Evolutionary conservation across 176 grass and related monocot genomes (phyloP), one percentile per base, ranked within the genome.

Genomic region (Phoenix roebelenii): DNA sequence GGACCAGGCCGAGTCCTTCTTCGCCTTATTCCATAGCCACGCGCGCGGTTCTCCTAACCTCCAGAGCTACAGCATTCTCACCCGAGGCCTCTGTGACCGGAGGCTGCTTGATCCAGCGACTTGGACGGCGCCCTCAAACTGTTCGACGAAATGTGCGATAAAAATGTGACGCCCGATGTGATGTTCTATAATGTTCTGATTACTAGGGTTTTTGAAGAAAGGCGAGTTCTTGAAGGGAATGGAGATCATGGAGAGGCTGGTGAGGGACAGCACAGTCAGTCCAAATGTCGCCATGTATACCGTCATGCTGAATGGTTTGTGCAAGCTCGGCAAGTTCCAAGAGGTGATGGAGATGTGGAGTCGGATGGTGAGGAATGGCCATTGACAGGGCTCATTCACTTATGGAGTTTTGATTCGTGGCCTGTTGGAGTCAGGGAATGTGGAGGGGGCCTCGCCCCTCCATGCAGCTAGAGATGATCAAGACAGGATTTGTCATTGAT

Each of bases 131-230:
- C 87, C 3, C 72, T 89, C 16, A 19, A 83, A 59, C 20, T 98
- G 68, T 86, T 98, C 61, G 87, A 92, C 66, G 87, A 98, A 98
- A 92, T 92, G 93, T 67, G 72, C 7, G 64, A n/a, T 15, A 71
- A 62, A 24, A 69, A 63, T n/a, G 66, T 98, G 1, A 69, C 83
- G 29, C 76, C 79, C 24, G 93, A 92, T 54, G 57, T 76, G 0
- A 73, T 92, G 15, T 85, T 84, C 67, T 98, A 92, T 59, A 89
- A 98, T 70, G 51, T 86, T 4, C 51, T 98, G 30, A 76, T 98
- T 0, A 52, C 71, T 59, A 5, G 5, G 84, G 79, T 3, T 75
- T 80, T 92, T 98, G 26, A 85, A 80, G 60, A 63, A 57, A 14
- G 51, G 66, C 9, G 76, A 81, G 56, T 76, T 71, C 0, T 62